Evolutionary conservation across 2,329 filamentous ascomycete genomes (phyloP).

Genomic region (Lachnellula hyalina): DNA sequence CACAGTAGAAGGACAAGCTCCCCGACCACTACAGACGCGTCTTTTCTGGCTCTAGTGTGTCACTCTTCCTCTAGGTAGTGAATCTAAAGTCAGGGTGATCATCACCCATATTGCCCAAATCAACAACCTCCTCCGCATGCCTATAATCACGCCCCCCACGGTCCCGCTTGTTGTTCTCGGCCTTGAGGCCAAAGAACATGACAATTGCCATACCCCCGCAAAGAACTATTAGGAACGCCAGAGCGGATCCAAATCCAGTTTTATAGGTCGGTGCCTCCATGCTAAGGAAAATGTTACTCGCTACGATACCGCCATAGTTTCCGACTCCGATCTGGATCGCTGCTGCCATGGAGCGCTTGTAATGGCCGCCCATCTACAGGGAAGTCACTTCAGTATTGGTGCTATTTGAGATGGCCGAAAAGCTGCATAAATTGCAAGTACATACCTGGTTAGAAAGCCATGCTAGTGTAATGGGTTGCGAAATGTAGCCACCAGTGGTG

Average conservation of each 20-base stretch:
- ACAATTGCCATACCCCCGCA: slow-evolving; percentile 1
- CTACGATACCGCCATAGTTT: slow-evolving; percentile 31
- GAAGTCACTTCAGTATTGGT: background rate
- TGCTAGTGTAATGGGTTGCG: slow-evolving; percentile 62
- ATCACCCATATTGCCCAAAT: slow-evolving; percentile 42
- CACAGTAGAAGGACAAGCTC: too few relatives aligned
- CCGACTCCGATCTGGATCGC: slow-evolving; percentile 30
- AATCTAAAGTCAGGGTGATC: slow-evolving; percentile 45
- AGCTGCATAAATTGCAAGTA: background rate
- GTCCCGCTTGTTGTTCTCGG: slow-evolving; percentile 2
- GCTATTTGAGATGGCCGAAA: too few relatives aligned
- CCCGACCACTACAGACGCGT: too few relatives aligned
- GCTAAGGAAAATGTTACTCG: slow-evolving; percentile 35
- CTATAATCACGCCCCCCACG: slow-evolving; percentile 40
- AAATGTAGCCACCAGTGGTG: slow-evolving; percentile 76
- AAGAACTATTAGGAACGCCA: slow-evolving; percentile 19
- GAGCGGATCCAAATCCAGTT: slow-evolving; percentile 34
- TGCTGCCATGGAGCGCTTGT: slow-evolving; percentile 27
- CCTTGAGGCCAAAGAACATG: slow-evolving; percentile 1
- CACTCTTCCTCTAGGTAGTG: background rate
- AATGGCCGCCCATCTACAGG: slow-evolving; percentile 21
- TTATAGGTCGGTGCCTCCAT: slow-evolving; percentile 33
- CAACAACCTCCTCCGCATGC: slow-evolving; percentile 31
- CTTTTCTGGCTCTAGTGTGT: too few relatives aligned
- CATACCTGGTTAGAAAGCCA: slow-evolving; percentile 60